A percentile compares a stretch with the other conserved stretches of the same genome.
Conservation (phyloP, 1,284 basidiomycete genomes). For the Cryptococcus sp. region DNA sequence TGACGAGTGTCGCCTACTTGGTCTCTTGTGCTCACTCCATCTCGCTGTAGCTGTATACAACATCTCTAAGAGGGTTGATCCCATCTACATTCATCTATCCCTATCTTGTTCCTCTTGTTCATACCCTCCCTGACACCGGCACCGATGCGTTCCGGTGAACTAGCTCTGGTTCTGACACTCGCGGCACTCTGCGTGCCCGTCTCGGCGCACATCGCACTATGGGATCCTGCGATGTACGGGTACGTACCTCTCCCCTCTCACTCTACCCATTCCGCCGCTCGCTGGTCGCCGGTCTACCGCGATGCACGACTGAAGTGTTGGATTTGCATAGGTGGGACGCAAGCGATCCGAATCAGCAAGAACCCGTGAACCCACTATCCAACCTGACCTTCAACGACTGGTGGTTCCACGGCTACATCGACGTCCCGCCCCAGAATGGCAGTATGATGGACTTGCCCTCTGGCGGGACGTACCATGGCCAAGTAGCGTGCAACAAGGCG, state of each 20-base stretch:
- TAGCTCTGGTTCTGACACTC: conserved; percentile 17
- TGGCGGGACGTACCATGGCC: conserved; percentile 39
- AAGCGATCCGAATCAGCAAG: conserved; percentile 38
- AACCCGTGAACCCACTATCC: conserved; percentile 61
- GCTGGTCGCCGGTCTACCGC: neutral
- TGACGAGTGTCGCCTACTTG: too few relatives aligned
- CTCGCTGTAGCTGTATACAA: too few relatives aligned
- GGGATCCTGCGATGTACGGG: conserved; percentile 48
- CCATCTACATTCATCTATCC: neutral
- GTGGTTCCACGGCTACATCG: conserved; percentile 62
- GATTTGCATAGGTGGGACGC: conserved; percentile 32
- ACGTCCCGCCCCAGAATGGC: conserved; percentile 38
- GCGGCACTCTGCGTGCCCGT: conserved; percentile 13
- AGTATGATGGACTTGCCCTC: conserved; percentile 44
- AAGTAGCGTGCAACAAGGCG: conserved; percentile 44
- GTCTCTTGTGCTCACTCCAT: too few relatives aligned
- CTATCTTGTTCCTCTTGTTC: neutral
- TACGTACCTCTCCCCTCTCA: conserved; percentile 17
- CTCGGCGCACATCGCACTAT: conserved; percentile 43
- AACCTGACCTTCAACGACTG: conserved; percentile 63
- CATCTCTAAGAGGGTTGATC: neutral
- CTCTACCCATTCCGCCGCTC: neutral
- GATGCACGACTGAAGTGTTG: neutral
- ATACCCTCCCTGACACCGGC: neutral
- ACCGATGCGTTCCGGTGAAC: conserved; percentile 8